These are phyloP conservation scores for Penicillium polonicum DNA, from an alignment of 2,329 filamentous ascomycete genomes.

Conservation along the genomic window DNA sequence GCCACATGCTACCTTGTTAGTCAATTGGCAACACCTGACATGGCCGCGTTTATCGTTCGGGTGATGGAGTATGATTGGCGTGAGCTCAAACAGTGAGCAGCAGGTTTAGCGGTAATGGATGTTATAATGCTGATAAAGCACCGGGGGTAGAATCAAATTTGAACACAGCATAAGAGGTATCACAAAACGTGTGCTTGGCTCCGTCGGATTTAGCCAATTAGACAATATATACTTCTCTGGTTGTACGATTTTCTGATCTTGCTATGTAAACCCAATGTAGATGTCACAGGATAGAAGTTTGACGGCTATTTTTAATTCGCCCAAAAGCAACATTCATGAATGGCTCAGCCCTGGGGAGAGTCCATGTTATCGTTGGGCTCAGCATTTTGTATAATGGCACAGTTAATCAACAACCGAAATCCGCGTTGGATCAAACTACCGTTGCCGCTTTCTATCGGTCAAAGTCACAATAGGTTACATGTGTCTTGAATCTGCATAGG, in stretches of 20 bases:
- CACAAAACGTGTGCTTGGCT: neutral
- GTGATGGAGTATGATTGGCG: constrained; percentile 80
- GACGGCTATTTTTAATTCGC: neutral
- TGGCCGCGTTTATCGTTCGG: constrained; percentile 72
- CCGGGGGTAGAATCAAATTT: neutral
- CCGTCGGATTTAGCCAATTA: neutral
- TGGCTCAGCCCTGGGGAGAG: neutral
- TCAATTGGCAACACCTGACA: constrained; percentile 74
- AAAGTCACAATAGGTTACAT: neutral
- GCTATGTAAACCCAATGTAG: neutral
- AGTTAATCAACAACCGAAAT: neutral
- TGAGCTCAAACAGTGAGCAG: constrained; percentile 18
- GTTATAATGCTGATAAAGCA: neutral
- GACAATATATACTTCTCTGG: neutral
- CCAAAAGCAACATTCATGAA: neutral
- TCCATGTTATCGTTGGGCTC: neutral
- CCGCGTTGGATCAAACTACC: too few species aligned
- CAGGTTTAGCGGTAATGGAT: neutral
- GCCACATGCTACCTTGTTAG: constrained; percentile 81
- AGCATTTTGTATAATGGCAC: neutral
- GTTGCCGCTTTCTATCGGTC: neutral
- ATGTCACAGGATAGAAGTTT: neutral
- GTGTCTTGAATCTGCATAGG: neutral
- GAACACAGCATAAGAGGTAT: neutral
- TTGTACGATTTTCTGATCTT: neutral